Evolutionary conservation across 371 early-diverging fungal species (phyloP), one percentile per base, ranked within the genome.

Genomic region (Haplosporangium sp.): DNA sequence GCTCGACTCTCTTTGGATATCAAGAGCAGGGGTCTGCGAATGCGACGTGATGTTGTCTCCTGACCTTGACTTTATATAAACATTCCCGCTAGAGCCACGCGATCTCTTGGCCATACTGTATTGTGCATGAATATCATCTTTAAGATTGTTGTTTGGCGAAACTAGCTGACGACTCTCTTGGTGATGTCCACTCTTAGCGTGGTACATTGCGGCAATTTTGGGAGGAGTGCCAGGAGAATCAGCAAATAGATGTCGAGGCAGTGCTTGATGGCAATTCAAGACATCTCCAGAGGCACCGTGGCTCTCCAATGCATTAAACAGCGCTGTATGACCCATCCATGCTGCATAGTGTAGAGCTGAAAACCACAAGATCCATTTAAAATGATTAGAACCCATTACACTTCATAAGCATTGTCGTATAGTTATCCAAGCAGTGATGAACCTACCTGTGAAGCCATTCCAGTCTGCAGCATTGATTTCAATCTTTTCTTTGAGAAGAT

Each of bases 371-470:
- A 55, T 37, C 20, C 17, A 42, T 4, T 19, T 44, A 35, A 8
- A 56, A 38, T 39, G 66, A 15, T 20, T 66, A 61, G 38, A 38
- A 44, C 6, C 13, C 42, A 27, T 27, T 27, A 27, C 20, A 61
- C 4, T 45, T 13, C 52, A 39, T 8, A n/a, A 20, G 13, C 1
- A 34, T 5, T 47, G 66, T 50, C n/a, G 11, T 19, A 3, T 57
- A 35, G 34, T 38, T 11, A 7, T 34, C 15, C 61, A 19, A 17
- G 8, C 55, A 59, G 10, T 15, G 1, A 27, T 20, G 11, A 0
- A 13, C 13, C 3, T 74, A 79, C 81, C 81, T 61, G 81, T 79
- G 42, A 79, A 79, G 11, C 81, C 81, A 27, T 79, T 79, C 71
- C 71, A 74, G 63, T 79, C 81, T 1, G 68, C 71, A 4, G 81